These are phyloP conservation scores for Pythium rishiriense DNA, from an alignment of 352 stramenopile genomes.

Conservation along the genomic window DNA sequence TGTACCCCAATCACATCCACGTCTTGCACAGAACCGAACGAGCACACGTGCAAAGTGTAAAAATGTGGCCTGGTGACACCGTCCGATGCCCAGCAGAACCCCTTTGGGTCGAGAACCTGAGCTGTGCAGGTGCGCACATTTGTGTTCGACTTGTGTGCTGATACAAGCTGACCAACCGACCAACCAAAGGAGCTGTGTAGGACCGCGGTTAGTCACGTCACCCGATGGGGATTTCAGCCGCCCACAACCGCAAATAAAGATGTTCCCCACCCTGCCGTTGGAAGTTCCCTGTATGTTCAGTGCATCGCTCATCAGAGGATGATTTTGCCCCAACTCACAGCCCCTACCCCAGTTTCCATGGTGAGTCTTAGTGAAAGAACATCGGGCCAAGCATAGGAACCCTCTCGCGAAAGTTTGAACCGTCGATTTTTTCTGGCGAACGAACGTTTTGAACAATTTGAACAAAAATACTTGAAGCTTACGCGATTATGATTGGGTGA, in stretches of 20 bases:
- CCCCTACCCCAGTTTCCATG: neutral
- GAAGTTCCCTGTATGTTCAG: too few relatives aligned
- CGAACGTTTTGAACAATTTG: neutral
- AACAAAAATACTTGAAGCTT: neutral
- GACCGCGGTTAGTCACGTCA: neutral
- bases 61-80: too few relatives aligned
- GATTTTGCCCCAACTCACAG: slow-evolving; percentile 1
- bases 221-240: too few relatives aligned
- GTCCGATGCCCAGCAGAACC: too few relatives aligned
- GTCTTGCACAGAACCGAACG: too few relatives aligned
- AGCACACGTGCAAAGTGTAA: too few relatives aligned
- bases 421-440: neutral
- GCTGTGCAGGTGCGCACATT: too few relatives aligned
- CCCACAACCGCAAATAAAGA: too few relatives aligned
- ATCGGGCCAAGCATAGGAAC: neutral
- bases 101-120: too few relatives aligned
- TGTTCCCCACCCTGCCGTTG: too few relatives aligned
- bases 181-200: neutral
- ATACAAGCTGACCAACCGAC: neutral
- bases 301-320: neutral
- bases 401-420: neutral
- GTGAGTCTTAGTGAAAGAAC: neutral
- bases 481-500: neutral
- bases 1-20: too few relatives aligned
- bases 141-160: too few relatives aligned